These are phyloP conservation scores for Mollisiaceae sp. DNA, from an alignment of 2,329 filamentous ascomycete species.

Conservation along the genomic window DNA sequence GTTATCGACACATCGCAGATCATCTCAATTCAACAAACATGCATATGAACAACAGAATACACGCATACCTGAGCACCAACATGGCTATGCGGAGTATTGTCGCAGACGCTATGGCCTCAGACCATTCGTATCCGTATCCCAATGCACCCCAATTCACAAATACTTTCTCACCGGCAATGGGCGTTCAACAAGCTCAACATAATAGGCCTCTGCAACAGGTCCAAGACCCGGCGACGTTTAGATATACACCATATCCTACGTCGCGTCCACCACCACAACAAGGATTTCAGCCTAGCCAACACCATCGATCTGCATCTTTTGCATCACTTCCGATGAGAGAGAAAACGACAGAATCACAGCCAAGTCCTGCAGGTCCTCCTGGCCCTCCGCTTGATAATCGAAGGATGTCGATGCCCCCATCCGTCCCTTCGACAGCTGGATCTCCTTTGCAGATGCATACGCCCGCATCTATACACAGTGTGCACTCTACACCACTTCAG, in stretches of 20 bases:
- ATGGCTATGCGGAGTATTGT: slow-evolving; percentile 59
- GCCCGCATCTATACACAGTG: slow-evolving; percentile 16
- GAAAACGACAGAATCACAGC: not conserved
- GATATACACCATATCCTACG: slow-evolving; percentile 50
- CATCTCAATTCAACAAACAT: slow-evolving; percentile 50
- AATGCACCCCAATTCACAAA: slow-evolving; percentile 15
- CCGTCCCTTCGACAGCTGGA: slow-evolving; percentile 18
- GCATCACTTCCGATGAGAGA: slow-evolving; percentile 41
- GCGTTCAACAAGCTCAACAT: slow-evolving; percentile 21
- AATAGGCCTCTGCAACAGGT: slow-evolving; percentile 26
- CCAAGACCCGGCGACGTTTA: slow-evolving; percentile 38
- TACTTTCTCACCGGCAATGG: slow-evolving; percentile 35
- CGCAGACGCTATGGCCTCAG: slow-evolving; percentile 51
- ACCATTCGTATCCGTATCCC: slow-evolving; percentile 43
- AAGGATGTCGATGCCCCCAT: slow-evolving; percentile 50
- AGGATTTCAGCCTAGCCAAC: slow-evolving; percentile 41
- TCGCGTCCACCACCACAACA: slow-evolving; percentile 38
- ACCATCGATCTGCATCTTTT: slow-evolving; percentile 52
- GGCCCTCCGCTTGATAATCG: slow-evolving; percentile 38
- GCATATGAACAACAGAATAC: slow-evolving; percentile 35
- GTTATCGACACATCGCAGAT: slow-evolving; percentile 66
- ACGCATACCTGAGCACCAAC: slow-evolving; percentile 60
- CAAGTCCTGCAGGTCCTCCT: slow-evolving; percentile 15
- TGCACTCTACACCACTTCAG: slow-evolving; percentile 9
- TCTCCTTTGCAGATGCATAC: slow-evolving; percentile 19